phyloP scores from a whole-genome alignment of 495 filamentous ascomycete genomes.

The Cercophora samala region DNA sequence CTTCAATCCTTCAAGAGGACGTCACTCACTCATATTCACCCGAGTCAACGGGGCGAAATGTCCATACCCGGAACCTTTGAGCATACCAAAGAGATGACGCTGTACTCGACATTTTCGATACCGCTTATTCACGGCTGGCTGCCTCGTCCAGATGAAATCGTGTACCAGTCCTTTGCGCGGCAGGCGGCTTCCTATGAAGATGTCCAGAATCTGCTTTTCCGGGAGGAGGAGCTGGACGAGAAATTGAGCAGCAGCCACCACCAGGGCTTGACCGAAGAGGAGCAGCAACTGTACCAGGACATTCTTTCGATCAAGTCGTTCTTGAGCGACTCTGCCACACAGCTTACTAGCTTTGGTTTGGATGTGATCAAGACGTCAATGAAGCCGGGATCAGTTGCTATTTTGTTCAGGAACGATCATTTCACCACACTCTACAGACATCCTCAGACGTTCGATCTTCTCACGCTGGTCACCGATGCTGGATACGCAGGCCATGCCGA shows the following conservation, averaged over 20 bases:
- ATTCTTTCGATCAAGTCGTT: conserved; percentile 79
- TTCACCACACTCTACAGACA: conserved; percentile 88
- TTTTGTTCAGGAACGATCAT: conserved; percentile 95
- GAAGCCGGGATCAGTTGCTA: conserved; percentile 71
- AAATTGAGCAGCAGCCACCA: conserved; percentile 57
- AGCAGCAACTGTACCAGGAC: conserved; percentile 71
- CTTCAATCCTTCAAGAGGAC: conserved; percentile 43
- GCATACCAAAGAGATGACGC: conserved; percentile 72
- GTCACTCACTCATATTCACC: conserved; percentile 40
- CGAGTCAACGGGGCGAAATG: conserved; percentile 42
- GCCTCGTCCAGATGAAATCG: conserved; percentile 58
- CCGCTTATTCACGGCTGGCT: conserved; percentile 96
- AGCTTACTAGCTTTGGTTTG: conserved; percentile 80
- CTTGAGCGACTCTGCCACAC: conserved; percentile 72
- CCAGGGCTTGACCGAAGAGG: conserved; percentile 57
- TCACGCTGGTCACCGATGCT: conserved; percentile 84
- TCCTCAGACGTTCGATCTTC: conserved; percentile 64
- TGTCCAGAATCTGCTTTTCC: conserved; percentile 80
- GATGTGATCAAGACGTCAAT: conserved; percentile 62
- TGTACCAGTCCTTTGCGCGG: conserved; percentile 64
- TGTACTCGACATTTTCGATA: conserved; percentile 83
- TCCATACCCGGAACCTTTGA: conserved; percentile 70
- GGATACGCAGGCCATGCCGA: conserved; percentile 86
- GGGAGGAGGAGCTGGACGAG: conserved; percentile 81
- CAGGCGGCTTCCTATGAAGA: conserved; percentile 83